Percentiles rank a stretch among this genome's conserved stretches.
These are phyloP conservation scores for Penicillium turbatum DNA, from an alignment of 495 filamentous ascomycete genomes.

Conservation along the genomic window DNA sequence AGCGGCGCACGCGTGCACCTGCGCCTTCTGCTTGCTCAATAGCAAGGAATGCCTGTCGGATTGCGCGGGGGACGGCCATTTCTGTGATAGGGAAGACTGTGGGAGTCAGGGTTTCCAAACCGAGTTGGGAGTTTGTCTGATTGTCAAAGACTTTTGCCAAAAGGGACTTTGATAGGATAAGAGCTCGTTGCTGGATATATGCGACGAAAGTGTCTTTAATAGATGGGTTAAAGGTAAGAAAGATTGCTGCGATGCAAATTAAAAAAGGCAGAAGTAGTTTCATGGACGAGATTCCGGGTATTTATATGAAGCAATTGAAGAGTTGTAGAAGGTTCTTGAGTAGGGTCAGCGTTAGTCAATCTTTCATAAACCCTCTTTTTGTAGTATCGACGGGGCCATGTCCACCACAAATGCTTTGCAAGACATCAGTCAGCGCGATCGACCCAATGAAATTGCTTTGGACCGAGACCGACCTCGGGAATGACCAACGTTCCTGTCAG, in stretches of 20 bases:
- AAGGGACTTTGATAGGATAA: slow-evolving; percentile 15
- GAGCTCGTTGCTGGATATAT: slow-evolving; percentile 17
- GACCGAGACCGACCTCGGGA: no score
- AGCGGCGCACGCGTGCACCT: slow-evolving; percentile 81
- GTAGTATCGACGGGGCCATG: neutral
- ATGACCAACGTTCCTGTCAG: slow-evolving; percentile 32
- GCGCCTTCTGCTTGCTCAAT: slow-evolving; percentile 85
- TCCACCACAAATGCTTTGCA: slow-evolving; percentile 19
- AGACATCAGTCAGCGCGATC: slow-evolving; percentile 28
- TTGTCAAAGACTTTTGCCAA: slow-evolving; percentile 6
- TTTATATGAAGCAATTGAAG: slow-evolving; percentile 34
- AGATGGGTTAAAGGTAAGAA: slow-evolving; percentile 26
- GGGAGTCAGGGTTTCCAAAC: slow-evolving; percentile 5
- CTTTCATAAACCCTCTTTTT: slow-evolving; percentile 7
- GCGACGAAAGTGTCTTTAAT: slow-evolving; percentile 16
- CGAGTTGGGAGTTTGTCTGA: slow-evolving; percentile 1
- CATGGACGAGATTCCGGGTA: slow-evolving; percentile 32
- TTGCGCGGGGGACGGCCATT: slow-evolving; percentile 68
- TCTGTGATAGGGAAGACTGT: slow-evolving; percentile 32
- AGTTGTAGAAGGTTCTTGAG: slow-evolving; percentile 12
- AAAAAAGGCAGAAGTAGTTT: slow-evolving; percentile 39
- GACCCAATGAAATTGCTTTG: slow-evolving; percentile 1
- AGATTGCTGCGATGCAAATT: slow-evolving; percentile 43
- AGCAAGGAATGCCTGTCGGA: slow-evolving; percentile 78
- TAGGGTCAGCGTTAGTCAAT: slow-evolving; percentile 27